Evolutionary conservation across 1,284 basidiomycete species (phyloP).

Genomic region (Pulveroboletus sp.): DNA sequence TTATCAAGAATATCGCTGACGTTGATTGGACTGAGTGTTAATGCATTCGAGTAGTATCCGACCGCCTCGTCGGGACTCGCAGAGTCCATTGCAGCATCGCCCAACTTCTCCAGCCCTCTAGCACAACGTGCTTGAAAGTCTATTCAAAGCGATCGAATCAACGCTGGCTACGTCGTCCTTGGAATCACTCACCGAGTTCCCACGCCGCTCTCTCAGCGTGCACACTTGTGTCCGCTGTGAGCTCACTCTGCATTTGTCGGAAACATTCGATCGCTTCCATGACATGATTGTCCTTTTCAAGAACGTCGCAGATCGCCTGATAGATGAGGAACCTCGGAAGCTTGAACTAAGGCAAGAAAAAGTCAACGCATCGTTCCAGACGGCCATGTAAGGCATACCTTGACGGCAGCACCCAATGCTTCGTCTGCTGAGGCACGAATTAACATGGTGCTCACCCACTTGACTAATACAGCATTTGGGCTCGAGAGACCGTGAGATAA

Average conservation of each 20-base stretch:
- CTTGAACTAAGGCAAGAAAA: constrained; percentile 1
- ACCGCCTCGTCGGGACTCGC: background rate
- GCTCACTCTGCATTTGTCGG: constrained; percentile 1
- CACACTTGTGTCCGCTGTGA: background rate
- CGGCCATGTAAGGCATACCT: background rate
- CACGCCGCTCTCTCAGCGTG: background rate
- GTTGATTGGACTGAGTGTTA: background rate
- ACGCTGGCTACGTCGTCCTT: too few relatives aligned
- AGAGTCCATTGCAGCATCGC: background rate
- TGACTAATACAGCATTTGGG: background rate
- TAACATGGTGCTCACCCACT: constrained; percentile 9
- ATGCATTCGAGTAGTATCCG: background rate
- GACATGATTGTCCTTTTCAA: background rate
- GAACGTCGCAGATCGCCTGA: constrained; percentile 5
- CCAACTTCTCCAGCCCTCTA: background rate
- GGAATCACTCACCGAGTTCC: constrained; percentile 1
- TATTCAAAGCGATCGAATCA: too few relatives aligned
- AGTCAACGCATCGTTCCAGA: background rate
- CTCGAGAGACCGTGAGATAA: background rate
- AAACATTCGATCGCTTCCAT: background rate
- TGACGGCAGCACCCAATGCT: background rate
- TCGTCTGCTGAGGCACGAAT: background rate
- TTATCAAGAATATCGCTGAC: background rate
- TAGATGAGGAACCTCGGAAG: background rate
- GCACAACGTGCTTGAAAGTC: too few relatives aligned